These are phyloP conservation scores for Mycena vulgaris DNA, from an alignment of 768 basidiomycete species.

Conservation along the genomic window DNA sequence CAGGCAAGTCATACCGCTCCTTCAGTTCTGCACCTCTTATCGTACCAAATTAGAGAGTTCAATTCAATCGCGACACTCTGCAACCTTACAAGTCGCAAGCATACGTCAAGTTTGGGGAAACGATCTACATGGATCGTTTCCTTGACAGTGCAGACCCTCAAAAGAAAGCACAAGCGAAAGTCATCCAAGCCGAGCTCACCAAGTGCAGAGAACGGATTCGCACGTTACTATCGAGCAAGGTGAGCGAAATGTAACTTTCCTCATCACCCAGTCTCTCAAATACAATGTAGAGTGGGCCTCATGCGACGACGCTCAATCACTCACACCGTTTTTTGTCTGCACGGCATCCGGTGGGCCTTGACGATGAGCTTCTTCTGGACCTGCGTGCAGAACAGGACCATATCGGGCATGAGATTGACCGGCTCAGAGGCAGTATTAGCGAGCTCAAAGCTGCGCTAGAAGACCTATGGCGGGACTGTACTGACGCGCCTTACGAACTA, in stretches of 20 bases:
- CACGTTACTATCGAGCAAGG: conserved; percentile 80
- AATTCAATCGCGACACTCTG: conserved; percentile 93
- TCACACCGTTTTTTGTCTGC: conserved; percentile 71
- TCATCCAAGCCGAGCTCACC: conserved; percentile 77
- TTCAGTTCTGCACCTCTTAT: not conserved
- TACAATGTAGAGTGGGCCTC: conserved; percentile 71
- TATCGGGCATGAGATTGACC: conserved; percentile 71
- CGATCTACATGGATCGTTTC: conserved; percentile 93
- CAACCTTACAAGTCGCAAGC: conserved; percentile 97
- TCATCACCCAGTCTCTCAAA: not conserved
- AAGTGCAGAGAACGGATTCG: conserved; percentile 78
- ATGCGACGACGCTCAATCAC: conserved; percentile 67
- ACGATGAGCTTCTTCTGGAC: conserved; percentile 67
- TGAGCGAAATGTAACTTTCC: conserved; percentile 46
- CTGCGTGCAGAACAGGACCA: conserved; percentile 68
- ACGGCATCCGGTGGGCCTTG: conserved; percentile 61
- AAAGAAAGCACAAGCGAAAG: conserved; percentile 81
- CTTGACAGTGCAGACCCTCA: conserved; percentile 79
- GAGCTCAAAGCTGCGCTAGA: conserved; percentile 81
- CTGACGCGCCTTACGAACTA: conserved; percentile 84
- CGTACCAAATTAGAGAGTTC: conserved; percentile 76
- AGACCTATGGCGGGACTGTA: conserved; percentile 79
- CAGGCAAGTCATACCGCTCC: conserved; percentile 69
- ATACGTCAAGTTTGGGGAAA: conserved; percentile 92
- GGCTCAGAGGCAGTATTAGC: conserved; percentile 63